Evolutionary conservation across 257 asterid species (phyloP), one percentile per base, ranked within the genome.

Genomic region (Scutellaria minor): DNA sequence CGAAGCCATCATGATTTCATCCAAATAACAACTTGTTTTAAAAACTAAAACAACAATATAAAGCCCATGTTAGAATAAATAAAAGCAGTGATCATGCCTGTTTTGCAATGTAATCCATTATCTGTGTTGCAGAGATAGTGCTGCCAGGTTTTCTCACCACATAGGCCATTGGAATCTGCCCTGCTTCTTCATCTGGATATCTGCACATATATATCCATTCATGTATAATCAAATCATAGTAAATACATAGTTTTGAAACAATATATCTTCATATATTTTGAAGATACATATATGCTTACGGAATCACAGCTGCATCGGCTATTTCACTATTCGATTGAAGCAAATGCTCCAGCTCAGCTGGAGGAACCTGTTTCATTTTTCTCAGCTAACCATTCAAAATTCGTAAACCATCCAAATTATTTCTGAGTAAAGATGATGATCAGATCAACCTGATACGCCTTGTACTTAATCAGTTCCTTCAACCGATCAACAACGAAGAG

Each of bases 291-390:
- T 63, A 41, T 60, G 77, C 97, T 75, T 89, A 93, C 98, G 97
- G 98, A 68, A 93, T 82, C 50, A 93, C 97, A 27, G 98, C 98
- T 60, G 97, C 97, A 82, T 93, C 98, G 31, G 88, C 89, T 53
- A 93, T 72, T 41, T 88, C 96, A 14, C 95, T 95, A 59, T 86
- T 78, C 6, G 96, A 88, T 60, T 83, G 96, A 73, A 93, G 96
- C 65, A 93, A 40, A 75, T 93, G 96, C 75, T 93, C 98, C 76
- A 93, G 82, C 70, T 93, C 98, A 6, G 91, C 97, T 6, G 98
- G 98, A 42, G 98, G 96, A 70, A 93, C 98, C 98, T 93, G 92
- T 18, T 4, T 14, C 56, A 51, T 14, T 20, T 51, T 14, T 14
- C 10, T 15, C 15, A 52, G 20, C 31, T 6, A 1, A 6, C 20